Evolutionary conservation across 805 yeast species (phyloP), one percentile per base, ranked within the genome.

Genomic region (Jamesozyma hellenica): DNA sequence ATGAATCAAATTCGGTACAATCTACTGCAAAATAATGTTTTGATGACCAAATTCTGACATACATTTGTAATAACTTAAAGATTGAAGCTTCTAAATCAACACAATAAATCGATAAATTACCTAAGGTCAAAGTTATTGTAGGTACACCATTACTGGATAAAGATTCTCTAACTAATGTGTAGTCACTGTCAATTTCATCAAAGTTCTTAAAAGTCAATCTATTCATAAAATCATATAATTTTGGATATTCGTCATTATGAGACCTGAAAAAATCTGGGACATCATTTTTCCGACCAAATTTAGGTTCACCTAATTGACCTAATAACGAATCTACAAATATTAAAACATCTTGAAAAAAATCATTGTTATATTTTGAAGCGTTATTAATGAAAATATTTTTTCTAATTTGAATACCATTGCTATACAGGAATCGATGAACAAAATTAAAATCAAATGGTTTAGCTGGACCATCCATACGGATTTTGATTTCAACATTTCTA

Each of bases 111-210:
- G 54, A 45, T 29, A 74, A 63, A 15, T 68, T 58, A 7, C 55
- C 51, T 45, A 69, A 66, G 32, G 74, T 72, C 19, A 81, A 49
- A 3, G 80, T 75, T 21, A 82, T 63, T 16, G 78, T 68, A 1
- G 92, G 94, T 0, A 75, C 60, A 12, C 94, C 94, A 52, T 83
- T 94, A 29, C 71, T 66, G 28, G 81, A 75, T 13, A 81, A 74
- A 1, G 82, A 75, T 45, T 76, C 85, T 38, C 73, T 76, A 10
- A 82, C 68, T 28, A 79, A 63, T 0, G 68, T 64, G 12, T 60
- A 49, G 13, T 72, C 40, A 3, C 28, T 33, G 9, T 40, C 32
- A 23, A 41, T 37, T n/a, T 39, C 74, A 17, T 64, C 51, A 5
- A 68, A 55, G 43, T 78, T 77, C 43, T 72, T 70, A 34, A 73